Evolutionary conservation across 2,329 filamentous ascomycete genomes (phyloP), one percentile per base, ranked within the genome.

Genomic region (Penicillium sp.): DNA sequence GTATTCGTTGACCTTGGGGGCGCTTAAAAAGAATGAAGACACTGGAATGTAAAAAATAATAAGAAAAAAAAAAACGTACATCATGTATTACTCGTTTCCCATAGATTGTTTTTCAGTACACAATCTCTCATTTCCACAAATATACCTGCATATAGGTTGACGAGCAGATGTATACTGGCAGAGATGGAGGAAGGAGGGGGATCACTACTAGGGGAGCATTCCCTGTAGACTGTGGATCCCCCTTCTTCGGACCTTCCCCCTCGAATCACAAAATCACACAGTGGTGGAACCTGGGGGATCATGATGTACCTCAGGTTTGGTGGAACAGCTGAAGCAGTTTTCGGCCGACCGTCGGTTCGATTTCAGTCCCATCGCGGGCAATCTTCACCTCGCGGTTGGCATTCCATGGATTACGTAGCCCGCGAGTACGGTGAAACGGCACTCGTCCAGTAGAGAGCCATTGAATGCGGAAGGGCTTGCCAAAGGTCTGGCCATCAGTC

Each of bases 311-410:
- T 57, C 35, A 47, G 37, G 18, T 49, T 40, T 81, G 77, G 64
- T 90, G 88, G 73, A 97, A 97, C 66, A 97, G 82, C 43, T 86
- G 85, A 59, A 95, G 80, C 51, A 97, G 77, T 65, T 85, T 85
- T 65, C 85, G 85, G 5, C 92, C 93, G 42, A 96, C 84, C 27
- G 81, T 84, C 26, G 92, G 89, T 73, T 97, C 93, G 51, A 97
- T 79, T 72, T 97, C 93, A 0, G 93, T 97, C 2, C 93, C 93
- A 67, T 97, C 93, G 66, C 93, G 83, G 23, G 93, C 93, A 69
- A 97, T 96, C 75, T 97, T 97, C 59, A 97, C 90, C 69, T 97
- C 93, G 50, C 93, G 81, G 68, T 97, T 96, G 4, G 90, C 89
- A 72, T 97, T 97, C 90, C 92, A 96, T 0, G 91, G 89, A 69